These are phyloP conservation scores for Tulasnella sp. DNA, from an alignment of 768 basidiomycete species.

Conservation along the genomic window DNA sequence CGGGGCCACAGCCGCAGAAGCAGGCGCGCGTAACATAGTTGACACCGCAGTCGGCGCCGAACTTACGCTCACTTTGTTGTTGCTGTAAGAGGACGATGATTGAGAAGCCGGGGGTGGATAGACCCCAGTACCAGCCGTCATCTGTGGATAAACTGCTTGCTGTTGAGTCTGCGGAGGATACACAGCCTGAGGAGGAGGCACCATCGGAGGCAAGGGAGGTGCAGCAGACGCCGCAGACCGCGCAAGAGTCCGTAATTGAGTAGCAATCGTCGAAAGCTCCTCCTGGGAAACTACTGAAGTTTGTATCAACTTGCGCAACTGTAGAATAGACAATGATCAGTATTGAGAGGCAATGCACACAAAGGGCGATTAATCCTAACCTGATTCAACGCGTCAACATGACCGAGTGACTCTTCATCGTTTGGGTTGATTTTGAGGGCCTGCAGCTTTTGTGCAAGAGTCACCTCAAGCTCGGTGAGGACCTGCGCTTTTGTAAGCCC, in stretches of 20 bases:
- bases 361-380: slow-evolving; percentile 34
- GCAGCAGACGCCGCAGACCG: slow-evolving; percentile 22
- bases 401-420: slow-evolving; percentile 55
- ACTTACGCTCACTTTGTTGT: slow-evolving; percentile 3
- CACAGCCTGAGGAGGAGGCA: slow-evolving; percentile 18
- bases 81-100: not conserved
- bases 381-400: slow-evolving; percentile 72
- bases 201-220: slow-evolving; percentile 31
- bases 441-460: slow-evolving; percentile 71
- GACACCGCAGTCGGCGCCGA: slow-evolving; percentile 23
- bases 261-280: slow-evolving; percentile 65
- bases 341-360: not conserved
- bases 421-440: slow-evolving; percentile 60
- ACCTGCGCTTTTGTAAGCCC: slow-evolving; percentile 63
- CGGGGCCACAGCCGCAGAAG: slow-evolving; percentile 25
- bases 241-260: slow-evolving; percentile 44
- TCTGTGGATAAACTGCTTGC: slow-evolving; percentile 3
- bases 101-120: not conserved
- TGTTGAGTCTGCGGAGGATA: slow-evolving; percentile 16
- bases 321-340: slow-evolving; percentile 10
- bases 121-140: not conserved
- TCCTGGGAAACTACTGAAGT: slow-evolving; percentile 65
- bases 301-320: slow-evolving; percentile 66
- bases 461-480: slow-evolving; percentile 70
- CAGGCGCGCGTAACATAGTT: slow-evolving; percentile 20